A percentile compares a stretch with the other conserved stretches of the same genome.
These are phyloP conservation scores for Fusarium oligoseptatum DNA, from an alignment of 2,329 filamentous ascomycete genomes.

Conservation along the genomic window DNA sequence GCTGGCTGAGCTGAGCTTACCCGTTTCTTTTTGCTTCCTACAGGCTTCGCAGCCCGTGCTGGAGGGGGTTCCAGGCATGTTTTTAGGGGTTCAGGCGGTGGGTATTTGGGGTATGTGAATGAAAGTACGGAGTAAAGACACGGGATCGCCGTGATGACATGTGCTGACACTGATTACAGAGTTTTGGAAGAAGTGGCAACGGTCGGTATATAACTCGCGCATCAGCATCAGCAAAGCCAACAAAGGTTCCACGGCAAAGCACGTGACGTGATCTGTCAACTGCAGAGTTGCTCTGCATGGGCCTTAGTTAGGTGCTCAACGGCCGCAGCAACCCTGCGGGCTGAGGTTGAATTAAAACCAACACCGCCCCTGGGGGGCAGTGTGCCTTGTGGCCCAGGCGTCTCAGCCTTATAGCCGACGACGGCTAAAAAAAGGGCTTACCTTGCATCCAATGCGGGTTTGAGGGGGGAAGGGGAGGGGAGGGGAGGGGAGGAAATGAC, in stretches of 20 bases:
- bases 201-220: not conserved
- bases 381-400: not conserved
- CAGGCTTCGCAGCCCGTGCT: constrained; percentile 35
- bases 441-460: not conserved
- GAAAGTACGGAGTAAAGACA: not conserved
- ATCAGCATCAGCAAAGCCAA: not conserved
- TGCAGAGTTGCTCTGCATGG: not conserved
- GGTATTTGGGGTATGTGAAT: not conserved
- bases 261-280: not conserved
- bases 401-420: not conserved
- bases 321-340: not conserved
- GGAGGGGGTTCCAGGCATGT: constrained; percentile 32
- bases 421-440: not conserved
- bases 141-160: not conserved
- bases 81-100: not conserved
- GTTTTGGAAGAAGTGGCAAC: not conserved
- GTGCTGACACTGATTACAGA: not conserved
- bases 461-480: too few relatives aligned
- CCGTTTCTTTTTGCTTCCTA: constrained; percentile 37
- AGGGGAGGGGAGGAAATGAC: not conserved
- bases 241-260: not conserved
- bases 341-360: not conserved
- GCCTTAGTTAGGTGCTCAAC: too few relatives aligned
- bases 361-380: not conserved
- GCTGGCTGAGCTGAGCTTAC: constrained; percentile 6